A percentile compares a stretch with the other conserved stretches of the same genome.
phyloP scores from a whole-genome alignment of 108 stramenopile genomes.

The Chaetoceros muelleri region DNA sequence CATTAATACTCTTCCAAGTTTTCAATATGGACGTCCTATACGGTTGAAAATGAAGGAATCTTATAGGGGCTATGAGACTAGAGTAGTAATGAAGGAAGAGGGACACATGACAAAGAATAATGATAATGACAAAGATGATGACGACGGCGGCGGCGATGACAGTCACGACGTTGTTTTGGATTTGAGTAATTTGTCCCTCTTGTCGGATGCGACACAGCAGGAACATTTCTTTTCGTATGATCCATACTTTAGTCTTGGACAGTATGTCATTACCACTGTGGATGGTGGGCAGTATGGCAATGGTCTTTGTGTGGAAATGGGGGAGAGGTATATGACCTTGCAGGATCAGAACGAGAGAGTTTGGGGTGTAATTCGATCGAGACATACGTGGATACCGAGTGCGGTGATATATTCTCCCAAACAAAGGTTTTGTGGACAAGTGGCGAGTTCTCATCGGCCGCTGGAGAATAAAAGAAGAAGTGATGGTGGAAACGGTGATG shows the following conservation, averaged over 20 bases:
- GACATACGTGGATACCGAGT: conserved; percentile 14
- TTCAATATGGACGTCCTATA: background rate
- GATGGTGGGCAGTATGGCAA: conserved; percentile 18
- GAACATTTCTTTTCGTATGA: conserved; percentile 22
- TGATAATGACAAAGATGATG: too few species aligned
- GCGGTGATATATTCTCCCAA: conserved; percentile 19
- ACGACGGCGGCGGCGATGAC: too few species aligned
- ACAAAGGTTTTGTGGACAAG: conserved; percentile 12
- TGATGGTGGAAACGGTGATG: background rate
- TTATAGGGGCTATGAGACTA: background rate
- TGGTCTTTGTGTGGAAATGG: conserved; percentile 14
- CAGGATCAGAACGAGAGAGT: conserved; percentile 15
- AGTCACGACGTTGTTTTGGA: background rate
- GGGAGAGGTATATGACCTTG: conserved; percentile 17
- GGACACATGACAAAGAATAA: too few species aligned
- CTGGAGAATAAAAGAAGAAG: background rate
- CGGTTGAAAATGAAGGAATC: background rate
- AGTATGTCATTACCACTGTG: conserved; percentile 9
- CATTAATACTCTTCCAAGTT: background rate
- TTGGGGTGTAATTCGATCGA: conserved; percentile 17
- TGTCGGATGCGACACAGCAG: background rate
- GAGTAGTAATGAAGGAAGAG: background rate
- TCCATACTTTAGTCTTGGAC: conserved; percentile 21
- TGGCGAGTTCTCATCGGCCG: conserved; percentile 13
- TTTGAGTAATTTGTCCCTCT: background rate